phyloP scores from a whole-genome alignment of 2,329 filamentous ascomycete species.

The Lachnellula cervina region DNA sequence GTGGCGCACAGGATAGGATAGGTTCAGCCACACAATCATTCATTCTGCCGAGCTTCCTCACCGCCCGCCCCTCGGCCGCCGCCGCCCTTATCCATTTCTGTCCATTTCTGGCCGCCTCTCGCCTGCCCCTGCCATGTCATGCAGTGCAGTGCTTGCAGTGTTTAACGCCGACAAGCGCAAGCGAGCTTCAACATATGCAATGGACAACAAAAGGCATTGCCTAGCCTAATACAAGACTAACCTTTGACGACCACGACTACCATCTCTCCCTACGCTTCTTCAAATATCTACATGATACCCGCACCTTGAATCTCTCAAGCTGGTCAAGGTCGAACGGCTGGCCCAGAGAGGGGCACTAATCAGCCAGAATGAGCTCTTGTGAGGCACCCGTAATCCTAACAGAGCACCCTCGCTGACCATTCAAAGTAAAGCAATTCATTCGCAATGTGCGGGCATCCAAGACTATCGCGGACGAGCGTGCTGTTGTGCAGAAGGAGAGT shows the following conservation, averaged over 20 bases:
- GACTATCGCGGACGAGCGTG: constrained; percentile 97
- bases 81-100: too few relatives aligned
- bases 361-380: constrained; percentile 34
- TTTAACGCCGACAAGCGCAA: background rate
- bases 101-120: too few relatives aligned
- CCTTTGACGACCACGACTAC: background rate
- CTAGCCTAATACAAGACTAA: background rate
- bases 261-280: background rate
- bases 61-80: too few relatives aligned
- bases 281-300: background rate
- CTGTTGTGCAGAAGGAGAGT: constrained; percentile 98
- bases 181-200: background rate
- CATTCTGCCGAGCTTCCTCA: too few relatives aligned
- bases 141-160: too few relatives aligned
- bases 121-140: background rate
- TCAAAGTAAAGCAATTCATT: constrained; percentile 96
- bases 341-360: constrained; percentile 30
- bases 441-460: constrained; percentile 97
- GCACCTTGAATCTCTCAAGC: background rate
- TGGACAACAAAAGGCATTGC: background rate
- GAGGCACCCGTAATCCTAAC: constrained; percentile 16
- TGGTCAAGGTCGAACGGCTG: constrained; percentile 21
- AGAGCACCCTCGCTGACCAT: constrained; percentile 13
- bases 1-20: too few relatives aligned
- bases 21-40: too few relatives aligned